These are phyloP conservation scores for Boletellus deceptivus DNA, from an alignment of 1,284 basidiomycete genomes.

Conservation along the genomic window DNA sequence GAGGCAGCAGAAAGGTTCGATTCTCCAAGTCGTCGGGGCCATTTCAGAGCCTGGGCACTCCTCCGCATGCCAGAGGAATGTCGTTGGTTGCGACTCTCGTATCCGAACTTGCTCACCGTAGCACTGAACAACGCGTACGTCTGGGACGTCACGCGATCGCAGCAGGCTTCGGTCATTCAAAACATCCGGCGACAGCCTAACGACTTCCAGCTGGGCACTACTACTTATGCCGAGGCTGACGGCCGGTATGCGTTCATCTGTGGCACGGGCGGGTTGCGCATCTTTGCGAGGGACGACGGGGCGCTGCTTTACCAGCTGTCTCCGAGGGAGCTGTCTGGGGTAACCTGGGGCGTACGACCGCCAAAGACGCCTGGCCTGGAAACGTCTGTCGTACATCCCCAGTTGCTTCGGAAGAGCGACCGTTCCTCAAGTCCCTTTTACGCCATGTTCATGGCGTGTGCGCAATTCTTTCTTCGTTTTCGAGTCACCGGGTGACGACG, in stretches of 20 bases:
- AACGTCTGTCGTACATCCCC: slow-evolving; percentile 18
- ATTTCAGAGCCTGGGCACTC: slow-evolving; percentile 60
- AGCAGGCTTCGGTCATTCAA: slow-evolving; percentile 45
- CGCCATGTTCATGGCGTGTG: background rate
- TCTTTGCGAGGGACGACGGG: slow-evolving; percentile 51
- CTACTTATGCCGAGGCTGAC: slow-evolving; percentile 68
- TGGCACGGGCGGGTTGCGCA: slow-evolving; percentile 44
- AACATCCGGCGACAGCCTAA: slow-evolving; percentile 35
- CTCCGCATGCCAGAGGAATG: slow-evolving; percentile 46
- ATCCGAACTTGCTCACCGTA: slow-evolving; percentile 58
- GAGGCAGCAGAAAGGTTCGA: slow-evolving; percentile 15
- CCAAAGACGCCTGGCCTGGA: slow-evolving; percentile 21
- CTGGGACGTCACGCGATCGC: slow-evolving; percentile 55
- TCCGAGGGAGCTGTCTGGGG: slow-evolving; percentile 32
- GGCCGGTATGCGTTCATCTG: slow-evolving; percentile 61
- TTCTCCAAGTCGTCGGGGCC: slow-evolving; percentile 35
- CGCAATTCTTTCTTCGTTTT: no score
- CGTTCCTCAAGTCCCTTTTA: slow-evolving; percentile 2
- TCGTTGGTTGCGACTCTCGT: slow-evolving; percentile 64
- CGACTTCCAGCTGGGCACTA: slow-evolving; percentile 36
- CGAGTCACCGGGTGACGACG: background rate
- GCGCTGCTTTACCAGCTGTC: slow-evolving; percentile 42
- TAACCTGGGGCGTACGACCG: slow-evolving; percentile 28
- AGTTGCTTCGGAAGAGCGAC: slow-evolving; percentile 13
- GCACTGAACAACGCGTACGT: slow-evolving; percentile 47